A percentile compares a stretch with the other conserved stretches of the same genome.
phyloP scores from a whole-genome alignment of 139 green algal species.

The Volvox africanus region DNA sequence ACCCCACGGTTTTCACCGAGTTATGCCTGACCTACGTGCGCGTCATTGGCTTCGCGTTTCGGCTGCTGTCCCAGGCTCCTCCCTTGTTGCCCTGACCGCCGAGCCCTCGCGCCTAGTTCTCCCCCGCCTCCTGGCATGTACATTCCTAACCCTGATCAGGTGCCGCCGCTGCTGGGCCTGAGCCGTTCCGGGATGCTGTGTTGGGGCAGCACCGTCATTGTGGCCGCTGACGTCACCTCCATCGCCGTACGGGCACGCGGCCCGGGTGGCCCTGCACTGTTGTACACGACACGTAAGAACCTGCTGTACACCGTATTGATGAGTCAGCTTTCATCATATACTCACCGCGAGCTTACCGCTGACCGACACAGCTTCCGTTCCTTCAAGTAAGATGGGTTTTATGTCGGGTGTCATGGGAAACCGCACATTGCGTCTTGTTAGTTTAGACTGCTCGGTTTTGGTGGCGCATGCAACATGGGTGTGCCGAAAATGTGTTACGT shows the following conservation, averaged over 20 bases:
- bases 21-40: too few species aligned
- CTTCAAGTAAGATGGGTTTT: neutral
- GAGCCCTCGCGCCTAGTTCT: too few species aligned
- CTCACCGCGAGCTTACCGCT: constrained; percentile 13
- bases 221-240: constrained; percentile 75
- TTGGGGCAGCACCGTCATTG: constrained; percentile 57
- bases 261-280: constrained; percentile 80
- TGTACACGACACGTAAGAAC: constrained; percentile 75
- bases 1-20: too few species aligned
- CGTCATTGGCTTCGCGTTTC: too few species aligned
- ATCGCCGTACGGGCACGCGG: constrained; percentile 67
- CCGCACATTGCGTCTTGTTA: too few species aligned
- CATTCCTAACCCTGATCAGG: neutral
- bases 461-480: too few species aligned
- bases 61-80: neutral
- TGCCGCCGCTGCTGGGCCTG: constrained; percentile 73
- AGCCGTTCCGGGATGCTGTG: constrained; percentile 67
- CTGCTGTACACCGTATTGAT: constrained; percentile 30
- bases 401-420: too few species aligned
- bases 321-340: constrained; percentile 9
- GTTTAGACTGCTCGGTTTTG: too few species aligned
- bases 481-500: too few species aligned
- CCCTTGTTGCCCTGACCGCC: neutral
- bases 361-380: neutral
- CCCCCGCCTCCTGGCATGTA: too few species aligned